A percentile compares a stretch with the other conserved stretches of the same genome.
phyloP scores from a whole-genome alignment of 2,329 filamentous ascomycete species.

The Orbilia ellipsospora region DNA sequence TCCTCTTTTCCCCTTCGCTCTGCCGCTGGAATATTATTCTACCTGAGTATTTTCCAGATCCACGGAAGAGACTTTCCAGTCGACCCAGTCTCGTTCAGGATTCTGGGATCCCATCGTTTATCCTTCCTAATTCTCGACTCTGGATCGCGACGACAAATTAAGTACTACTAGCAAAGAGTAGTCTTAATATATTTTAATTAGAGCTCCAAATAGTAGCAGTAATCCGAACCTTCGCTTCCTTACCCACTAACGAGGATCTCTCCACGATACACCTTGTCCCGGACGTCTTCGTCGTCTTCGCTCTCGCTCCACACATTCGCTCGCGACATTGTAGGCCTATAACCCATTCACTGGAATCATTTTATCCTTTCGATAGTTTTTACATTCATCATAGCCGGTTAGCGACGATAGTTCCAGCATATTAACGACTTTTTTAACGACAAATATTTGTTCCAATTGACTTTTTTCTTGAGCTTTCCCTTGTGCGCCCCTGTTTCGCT shows the following conservation, averaged over 20 bases:
- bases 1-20: not conserved
- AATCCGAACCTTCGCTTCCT: no score
- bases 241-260: no score
- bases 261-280: not conserved
- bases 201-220: no score
- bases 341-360: not conserved
- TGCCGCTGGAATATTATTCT: not conserved
- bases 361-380: slow-evolving; percentile 18
- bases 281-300: slow-evolving; percentile 7
- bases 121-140: no score
- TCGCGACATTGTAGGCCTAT: slow-evolving; percentile 5
- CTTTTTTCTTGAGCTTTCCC: not conserved
- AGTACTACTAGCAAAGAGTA: no score
- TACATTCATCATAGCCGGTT: not conserved
- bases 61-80: not conserved
- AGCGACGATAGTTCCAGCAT: slow-evolving; percentile 7
- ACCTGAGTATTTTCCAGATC: not conserved
- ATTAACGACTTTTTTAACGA: slow-evolving; percentile 26
- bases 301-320: slow-evolving; percentile 18
- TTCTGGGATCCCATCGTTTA: no score
- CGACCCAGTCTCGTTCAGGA: not conserved
- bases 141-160: no score
- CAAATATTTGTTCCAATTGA: not conserved
- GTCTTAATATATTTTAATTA: no score
- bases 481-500: slow-evolving; percentile 3